Conservation (phyloP, 768 basidiomycete genomes). For the Tylopilus sp. region DNA sequence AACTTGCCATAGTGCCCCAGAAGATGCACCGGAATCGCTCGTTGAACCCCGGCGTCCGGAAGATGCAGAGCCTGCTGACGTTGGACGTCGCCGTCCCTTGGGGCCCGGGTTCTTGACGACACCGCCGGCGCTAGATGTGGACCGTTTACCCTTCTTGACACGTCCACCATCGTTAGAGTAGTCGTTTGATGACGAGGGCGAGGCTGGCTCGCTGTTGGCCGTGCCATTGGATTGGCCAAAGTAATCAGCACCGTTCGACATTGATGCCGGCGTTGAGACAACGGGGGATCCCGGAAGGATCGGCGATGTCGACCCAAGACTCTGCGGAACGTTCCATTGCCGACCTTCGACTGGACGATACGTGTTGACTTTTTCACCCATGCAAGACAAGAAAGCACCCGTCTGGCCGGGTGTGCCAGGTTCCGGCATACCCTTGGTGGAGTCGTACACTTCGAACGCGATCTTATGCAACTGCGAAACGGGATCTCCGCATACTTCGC, state of each 20-base stretch:
- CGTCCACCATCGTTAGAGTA: conserved; percentile 80
- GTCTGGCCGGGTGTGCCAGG: conserved; percentile 74
- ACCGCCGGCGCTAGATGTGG: conserved; percentile 63
- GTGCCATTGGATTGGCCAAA: conserved; percentile 45
- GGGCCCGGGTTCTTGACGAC: conserved; percentile 33
- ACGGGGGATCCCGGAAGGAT: conserved; percentile 68
- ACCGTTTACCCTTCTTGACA: conserved; percentile 76
- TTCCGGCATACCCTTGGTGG: conserved; percentile 63
- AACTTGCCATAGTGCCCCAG: conserved; percentile 82
- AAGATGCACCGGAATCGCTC: conserved; percentile 66
- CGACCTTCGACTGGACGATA: conserved; percentile 83
- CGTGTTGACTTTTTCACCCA: conserved; percentile 92
- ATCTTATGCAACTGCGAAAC: conserved; percentile 96
- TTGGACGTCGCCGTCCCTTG: conserved; percentile 66
- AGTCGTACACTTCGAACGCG: conserved; percentile 87
- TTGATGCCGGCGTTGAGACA: conserved; percentile 56
- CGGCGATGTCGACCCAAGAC: conserved; percentile 49
- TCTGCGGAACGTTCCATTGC: conserved; percentile 59
- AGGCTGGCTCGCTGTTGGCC: conserved; percentile 67
- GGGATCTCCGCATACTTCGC: conserved; percentile 90
- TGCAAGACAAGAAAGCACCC: conserved; percentile 84
- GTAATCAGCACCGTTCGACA: conserved; percentile 57
- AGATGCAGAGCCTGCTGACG: conserved; percentile 69
- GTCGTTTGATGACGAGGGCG: conserved; percentile 58
- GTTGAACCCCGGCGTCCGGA: conserved; percentile 64